Base-by-base conservation (phyloP, 2,329 filamentous ascomycete species). In the Diaporthe citri region DNA sequence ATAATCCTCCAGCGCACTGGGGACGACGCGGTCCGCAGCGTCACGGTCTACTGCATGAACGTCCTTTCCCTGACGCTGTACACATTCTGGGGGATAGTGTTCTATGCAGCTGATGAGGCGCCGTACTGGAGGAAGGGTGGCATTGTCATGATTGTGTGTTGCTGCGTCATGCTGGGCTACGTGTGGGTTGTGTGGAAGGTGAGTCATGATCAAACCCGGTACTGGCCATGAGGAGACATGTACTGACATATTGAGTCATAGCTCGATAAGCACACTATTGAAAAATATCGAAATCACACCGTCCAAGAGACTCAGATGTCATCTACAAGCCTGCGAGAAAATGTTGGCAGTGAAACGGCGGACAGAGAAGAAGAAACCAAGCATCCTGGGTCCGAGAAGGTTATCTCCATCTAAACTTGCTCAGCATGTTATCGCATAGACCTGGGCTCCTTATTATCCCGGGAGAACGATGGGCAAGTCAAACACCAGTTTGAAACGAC, bases 1-100 rank as follows among this genome's bases (percentile, higher is more conserved):
- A 79, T 83, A 31, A 84, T 85, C 17, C 79, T 80, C 22, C 81
- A 82, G 74, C 79, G 83, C 2, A 76, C 76, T 9, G 83, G 83
- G 6, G 86, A 87, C 31, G 85, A 87, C 74, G 85, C 85, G 1
- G 76, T 82, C 0, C 79, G 86, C 13, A 83, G 82, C 13, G 80
- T 87, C 8, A 84, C 83, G 0, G 76, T 87, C 0, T 84, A 83
- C 59, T 80, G 81, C 0, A 86, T 87, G 84, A 85, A 84, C 28
- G 82, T 83, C 43, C 81, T 82, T 2, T 82, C 82, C 17, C 82
- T 82, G 52, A 79, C 84, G 0, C 74, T 87, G 41, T 87, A 84
- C 76, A 86, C 86, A 0, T 87, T 86, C 62, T 87, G 86, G 85
- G 86, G 85, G 0, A 85, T 87, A 7, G 78, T 81, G 0, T 77